phyloP scores from a whole-genome alignment of 2,329 filamentous ascomycete species.

The Aureobasidium leucospermi region DNA sequence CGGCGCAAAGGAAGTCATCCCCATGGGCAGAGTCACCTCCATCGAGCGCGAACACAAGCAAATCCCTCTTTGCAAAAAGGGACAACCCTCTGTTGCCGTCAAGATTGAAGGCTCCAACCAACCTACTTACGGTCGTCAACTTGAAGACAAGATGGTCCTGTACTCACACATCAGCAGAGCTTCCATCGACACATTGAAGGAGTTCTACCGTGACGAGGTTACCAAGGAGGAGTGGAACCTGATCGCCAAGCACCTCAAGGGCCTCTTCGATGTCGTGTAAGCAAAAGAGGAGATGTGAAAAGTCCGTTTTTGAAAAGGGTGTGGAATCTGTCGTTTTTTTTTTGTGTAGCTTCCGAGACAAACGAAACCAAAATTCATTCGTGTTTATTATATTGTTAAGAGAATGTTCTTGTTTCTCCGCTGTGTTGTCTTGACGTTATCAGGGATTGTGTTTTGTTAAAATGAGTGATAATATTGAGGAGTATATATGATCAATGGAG shows the following conservation, averaged over 20 bases:
- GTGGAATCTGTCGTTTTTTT: no score
- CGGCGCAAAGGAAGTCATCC: constrained; percentile 74
- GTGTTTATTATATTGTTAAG: no score
- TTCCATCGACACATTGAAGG: constrained; percentile 92
- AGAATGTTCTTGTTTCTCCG: no score
- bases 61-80: constrained; percentile 85
- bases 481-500: no score
- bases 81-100: constrained; percentile 92
- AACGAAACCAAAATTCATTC: no score
- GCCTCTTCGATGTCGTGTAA: constrained; percentile 79
- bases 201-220: constrained; percentile 85
- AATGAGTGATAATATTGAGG: no score
- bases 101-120: constrained; percentile 95
- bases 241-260: constrained; percentile 84
- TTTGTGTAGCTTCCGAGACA: no score
- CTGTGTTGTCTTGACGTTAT: no score
- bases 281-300: no score
- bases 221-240: constrained; percentile 89
- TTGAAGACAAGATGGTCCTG: constrained; percentile 82
- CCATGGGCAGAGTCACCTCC: constrained; percentile 85
- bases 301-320: no score
- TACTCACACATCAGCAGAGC: constrained; percentile 82
- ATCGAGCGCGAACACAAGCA: constrained; percentile 98
- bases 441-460: no score
- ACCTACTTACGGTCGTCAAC: constrained; percentile 86